phyloP scores from a whole-genome alignment of 2,329 filamentous ascomycete species.

The Decorospora gaudefroyi region DNA sequence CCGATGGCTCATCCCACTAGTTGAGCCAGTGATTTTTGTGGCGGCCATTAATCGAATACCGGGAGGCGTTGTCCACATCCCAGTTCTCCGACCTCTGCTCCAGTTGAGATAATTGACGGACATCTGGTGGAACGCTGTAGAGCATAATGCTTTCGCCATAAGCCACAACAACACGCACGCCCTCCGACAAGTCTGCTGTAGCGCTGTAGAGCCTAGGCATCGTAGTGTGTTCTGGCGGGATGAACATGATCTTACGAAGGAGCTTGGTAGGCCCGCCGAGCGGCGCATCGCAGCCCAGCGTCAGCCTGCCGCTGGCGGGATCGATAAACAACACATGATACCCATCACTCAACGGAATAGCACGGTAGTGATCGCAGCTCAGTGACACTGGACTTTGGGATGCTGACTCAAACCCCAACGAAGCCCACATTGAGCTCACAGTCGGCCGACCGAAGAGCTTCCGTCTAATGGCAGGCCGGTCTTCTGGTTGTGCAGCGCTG shows the following conservation, averaged over 20 bases:
- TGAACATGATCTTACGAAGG: constrained; percentile 62
- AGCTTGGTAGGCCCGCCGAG: constrained; percentile 61
- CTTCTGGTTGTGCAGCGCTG: constrained; percentile 57
- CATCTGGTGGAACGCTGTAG: constrained; percentile 64
- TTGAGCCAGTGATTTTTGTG: constrained; percentile 38
- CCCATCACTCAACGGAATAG: constrained; percentile 67
- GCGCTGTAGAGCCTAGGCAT: constrained; percentile 60
- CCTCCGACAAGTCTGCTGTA: constrained; percentile 61
- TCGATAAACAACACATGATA: constrained; percentile 68
- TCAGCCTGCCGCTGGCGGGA: constrained; percentile 60
- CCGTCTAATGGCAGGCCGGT: constrained; percentile 32
- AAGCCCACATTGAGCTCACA: constrained; percentile 27
- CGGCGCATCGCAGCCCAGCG: constrained; percentile 65
- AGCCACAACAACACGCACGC: constrained; percentile 62
- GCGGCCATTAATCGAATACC: constrained; percentile 14
- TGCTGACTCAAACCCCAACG: constrained; percentile 28
- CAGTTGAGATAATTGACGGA: constrained; percentile 37
- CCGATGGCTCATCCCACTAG: constrained; percentile 32
- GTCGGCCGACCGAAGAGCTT: constrained; percentile 27
- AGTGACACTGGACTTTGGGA: constrained; percentile 9
- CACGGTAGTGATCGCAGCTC: constrained; percentile 63
- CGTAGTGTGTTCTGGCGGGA: constrained; percentile 42
- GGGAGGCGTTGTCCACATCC: constrained; percentile 22
- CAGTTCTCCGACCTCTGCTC: constrained; percentile 31
- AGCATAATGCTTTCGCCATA: constrained; percentile 61